These are phyloP conservation scores for Prillingera fragicola DNA, from an alignment of 1,284 basidiomycete species.

Conservation along the genomic window DNA sequence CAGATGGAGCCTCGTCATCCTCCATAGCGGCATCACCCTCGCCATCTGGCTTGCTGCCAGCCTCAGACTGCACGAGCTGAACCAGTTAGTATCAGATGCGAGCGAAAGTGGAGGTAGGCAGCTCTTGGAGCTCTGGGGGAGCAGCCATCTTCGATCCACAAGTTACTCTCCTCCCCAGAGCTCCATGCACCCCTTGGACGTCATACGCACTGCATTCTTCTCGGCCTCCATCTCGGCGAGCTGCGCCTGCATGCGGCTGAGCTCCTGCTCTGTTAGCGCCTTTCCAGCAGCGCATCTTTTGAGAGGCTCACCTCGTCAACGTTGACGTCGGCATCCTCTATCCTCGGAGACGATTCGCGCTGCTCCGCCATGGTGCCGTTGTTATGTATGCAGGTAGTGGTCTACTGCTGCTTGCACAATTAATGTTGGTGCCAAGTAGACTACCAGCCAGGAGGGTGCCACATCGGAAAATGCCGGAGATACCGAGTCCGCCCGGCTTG, in stretches of 20 bases:
- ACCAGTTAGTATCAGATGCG: background rate
- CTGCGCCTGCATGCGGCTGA: constrained; percentile 75
- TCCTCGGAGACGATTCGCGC: constrained; percentile 34
- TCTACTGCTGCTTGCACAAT: background rate
- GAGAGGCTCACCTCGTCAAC: constrained; percentile 43
- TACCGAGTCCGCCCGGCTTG: background rate
- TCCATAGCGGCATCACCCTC: constrained; percentile 56
- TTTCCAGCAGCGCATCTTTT: background rate
- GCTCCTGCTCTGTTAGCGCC: constrained; percentile 40
- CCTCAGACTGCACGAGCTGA: constrained; percentile 14
- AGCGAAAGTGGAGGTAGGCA: background rate
- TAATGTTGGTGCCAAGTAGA: too few species aligned
- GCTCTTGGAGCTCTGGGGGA: background rate
- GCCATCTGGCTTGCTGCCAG: constrained; percentile 14
- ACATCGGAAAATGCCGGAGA: background rate
- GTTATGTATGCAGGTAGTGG: constrained; percentile 2
- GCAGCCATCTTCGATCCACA: constrained; percentile 1
- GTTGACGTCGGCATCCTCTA: constrained; percentile 36
- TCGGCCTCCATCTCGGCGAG: constrained; percentile 84
- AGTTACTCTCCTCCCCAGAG: constrained; percentile 35
- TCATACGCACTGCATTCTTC: constrained; percentile 59
- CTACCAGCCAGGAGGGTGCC: constrained; percentile 3
- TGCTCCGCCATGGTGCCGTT: constrained; percentile 33
- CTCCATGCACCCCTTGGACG: too few species aligned
- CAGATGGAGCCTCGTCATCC: constrained; percentile 53